Conservation (phyloP, 2,329 filamentous ascomycete genomes). For the Pseudopyrenochaeta lycopersici region DNA sequence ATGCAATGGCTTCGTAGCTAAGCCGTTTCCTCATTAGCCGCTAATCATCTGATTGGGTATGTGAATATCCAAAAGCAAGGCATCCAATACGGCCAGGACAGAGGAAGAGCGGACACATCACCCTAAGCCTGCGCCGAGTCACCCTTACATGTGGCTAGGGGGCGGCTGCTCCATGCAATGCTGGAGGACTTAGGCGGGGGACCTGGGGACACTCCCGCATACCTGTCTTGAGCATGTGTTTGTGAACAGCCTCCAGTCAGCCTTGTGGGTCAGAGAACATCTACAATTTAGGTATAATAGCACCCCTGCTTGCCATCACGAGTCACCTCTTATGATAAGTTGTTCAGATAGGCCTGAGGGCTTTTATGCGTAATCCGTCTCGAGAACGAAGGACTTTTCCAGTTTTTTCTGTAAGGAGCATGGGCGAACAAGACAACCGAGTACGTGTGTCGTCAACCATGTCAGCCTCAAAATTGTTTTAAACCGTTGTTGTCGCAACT, state of each 20-base stretch:
- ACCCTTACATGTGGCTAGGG: background rate
- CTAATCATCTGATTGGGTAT: background rate
- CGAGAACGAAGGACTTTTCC: too few species aligned
- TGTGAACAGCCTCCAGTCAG: slow-evolving; percentile 7
- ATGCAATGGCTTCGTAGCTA: slow-evolving; percentile 8
- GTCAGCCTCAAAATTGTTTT: too few species aligned
- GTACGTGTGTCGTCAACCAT: too few species aligned
- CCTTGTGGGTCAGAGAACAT: slow-evolving; percentile 3
- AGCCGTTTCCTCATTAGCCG: background rate
- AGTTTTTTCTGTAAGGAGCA: too few species aligned
- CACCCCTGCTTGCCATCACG: background rate
- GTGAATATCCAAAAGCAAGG: slow-evolving; percentile 5
- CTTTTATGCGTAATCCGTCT: too few species aligned
- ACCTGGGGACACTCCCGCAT: background rate
- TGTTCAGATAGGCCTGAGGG: background rate
- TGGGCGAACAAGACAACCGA: too few species aligned
- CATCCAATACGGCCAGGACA: slow-evolving; percentile 1
- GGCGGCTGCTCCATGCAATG: background rate
- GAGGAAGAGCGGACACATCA: background rate
- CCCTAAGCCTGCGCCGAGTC: slow-evolving; percentile 6
- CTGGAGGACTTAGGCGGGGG: background rate
- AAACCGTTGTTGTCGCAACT: too few species aligned
- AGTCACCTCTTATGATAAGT: background rate
- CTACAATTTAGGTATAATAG: background rate
- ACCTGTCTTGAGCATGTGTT: background rate